Conservation (phyloP, 2,329 filamentous ascomycete genomes). For the Biscogniauxia marginata region DNA sequence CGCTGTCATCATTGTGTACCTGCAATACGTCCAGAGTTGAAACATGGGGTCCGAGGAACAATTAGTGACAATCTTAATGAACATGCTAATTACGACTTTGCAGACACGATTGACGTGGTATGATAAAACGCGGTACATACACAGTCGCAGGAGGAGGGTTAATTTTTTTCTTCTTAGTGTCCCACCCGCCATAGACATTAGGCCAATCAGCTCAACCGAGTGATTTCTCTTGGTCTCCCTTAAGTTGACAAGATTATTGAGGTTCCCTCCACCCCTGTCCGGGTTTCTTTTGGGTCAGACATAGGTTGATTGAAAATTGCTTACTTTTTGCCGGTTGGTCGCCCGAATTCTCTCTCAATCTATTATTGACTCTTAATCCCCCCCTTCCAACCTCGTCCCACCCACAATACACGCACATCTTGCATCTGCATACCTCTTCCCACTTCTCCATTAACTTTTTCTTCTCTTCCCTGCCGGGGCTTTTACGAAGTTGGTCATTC, state of each 20-base stretch:
- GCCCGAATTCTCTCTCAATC: background rate
- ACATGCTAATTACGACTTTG: background rate
- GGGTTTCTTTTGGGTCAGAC: background rate
- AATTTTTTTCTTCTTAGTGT: background rate
- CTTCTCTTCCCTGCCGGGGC: background rate
- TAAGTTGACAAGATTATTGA: background rate
- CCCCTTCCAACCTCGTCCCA: background rate
- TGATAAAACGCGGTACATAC: background rate
- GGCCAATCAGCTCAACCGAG: background rate
- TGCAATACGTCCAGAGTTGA: too few relatives aligned
- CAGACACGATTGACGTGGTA: background rate
- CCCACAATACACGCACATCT: background rate
- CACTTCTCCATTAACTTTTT: slow-evolving; percentile 11
- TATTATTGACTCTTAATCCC: background rate
- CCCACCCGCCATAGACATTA: background rate
- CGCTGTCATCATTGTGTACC: too few relatives aligned
- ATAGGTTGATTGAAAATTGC: slow-evolving; percentile 4
- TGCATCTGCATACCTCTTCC: slow-evolving; percentile 9
- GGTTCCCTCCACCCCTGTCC: background rate
- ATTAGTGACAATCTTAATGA: background rate
- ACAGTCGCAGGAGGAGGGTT: background rate
- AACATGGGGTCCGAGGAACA: background rate
- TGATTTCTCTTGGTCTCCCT: background rate
- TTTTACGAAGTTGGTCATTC: background rate
- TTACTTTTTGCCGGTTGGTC: slow-evolving; percentile 1